phyloP scores from a whole-genome alignment of 2,329 filamentous ascomycete species.

The Fusarium metavorans region DNA sequence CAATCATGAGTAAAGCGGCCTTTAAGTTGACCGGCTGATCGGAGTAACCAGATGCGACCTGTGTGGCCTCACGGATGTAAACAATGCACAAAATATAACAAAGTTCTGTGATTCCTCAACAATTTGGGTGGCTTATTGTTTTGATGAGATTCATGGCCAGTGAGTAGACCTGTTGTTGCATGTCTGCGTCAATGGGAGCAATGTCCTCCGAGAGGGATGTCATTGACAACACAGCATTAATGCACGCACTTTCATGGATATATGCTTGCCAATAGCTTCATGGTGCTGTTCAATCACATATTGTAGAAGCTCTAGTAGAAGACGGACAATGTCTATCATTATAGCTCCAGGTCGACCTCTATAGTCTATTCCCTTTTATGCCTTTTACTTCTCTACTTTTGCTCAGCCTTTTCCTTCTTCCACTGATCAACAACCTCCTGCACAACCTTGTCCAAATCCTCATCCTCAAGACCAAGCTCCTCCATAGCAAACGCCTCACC shows the following conservation, averaged over 20 bases:
- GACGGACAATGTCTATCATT: neutral
- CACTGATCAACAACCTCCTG: constrained; percentile 47
- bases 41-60: neutral
- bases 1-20: neutral
- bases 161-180: neutral
- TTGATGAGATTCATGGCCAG: neutral
- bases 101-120: neutral
- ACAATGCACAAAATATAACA: neutral
- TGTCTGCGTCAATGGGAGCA: neutral
- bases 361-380: neutral
- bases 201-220: neutral
- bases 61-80: neutral
- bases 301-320: neutral
- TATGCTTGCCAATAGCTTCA: neutral
- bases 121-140: neutral
- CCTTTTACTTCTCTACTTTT: neutral
- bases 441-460: constrained; percentile 59
- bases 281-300: neutral
- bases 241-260: neutral
- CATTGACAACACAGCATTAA: neutral
- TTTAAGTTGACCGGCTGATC: neutral
- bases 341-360: neutral
- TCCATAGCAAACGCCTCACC: constrained; percentile 61
- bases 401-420: constrained; percentile 24
- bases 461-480: constrained; percentile 58